phyloP scores from a whole-genome alignment of 768 basidiomycete species.

The Pisolithus albus region DNA sequence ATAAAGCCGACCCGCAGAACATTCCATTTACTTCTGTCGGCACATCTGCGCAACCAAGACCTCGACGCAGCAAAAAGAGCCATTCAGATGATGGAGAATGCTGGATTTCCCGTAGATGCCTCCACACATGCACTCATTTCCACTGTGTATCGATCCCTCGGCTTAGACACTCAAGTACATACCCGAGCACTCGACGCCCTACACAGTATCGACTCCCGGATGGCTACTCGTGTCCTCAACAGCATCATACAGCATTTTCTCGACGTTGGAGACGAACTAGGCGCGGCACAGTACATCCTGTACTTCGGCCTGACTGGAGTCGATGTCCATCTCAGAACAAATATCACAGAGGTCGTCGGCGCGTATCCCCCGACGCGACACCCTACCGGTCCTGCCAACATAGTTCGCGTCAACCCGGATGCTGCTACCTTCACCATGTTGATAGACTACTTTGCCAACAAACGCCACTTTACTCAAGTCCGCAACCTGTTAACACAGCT shows the following conservation, averaged over 20 bases:
- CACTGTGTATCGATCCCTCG: slow-evolving; percentile 52
- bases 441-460: slow-evolving; percentile 47
- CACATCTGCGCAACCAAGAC: slow-evolving; percentile 63
- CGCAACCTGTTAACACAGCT: slow-evolving; percentile 44
- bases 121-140: slow-evolving; percentile 57
- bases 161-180: slow-evolving; percentile 50
- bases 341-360: slow-evolving; percentile 29
- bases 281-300: slow-evolving; percentile 42
- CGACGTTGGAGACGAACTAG: slow-evolving; percentile 44
- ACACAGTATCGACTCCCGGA: slow-evolving; percentile 30
- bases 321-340: slow-evolving; percentile 12
- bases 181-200: slow-evolving; percentile 44
- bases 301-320: slow-evolving; percentile 36
- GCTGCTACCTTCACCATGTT: slow-evolving; percentile 57
- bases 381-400: neutral
- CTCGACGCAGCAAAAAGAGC: slow-evolving; percentile 46
- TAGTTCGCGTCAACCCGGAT: slow-evolving; percentile 35
- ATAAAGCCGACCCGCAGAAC: slow-evolving; percentile 53
- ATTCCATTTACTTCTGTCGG: slow-evolving; percentile 61
- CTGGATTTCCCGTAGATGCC: slow-evolving; percentile 47
- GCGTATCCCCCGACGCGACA: slow-evolving; percentile 6
- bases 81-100: slow-evolving; percentile 50
- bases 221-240: slow-evolving; percentile 58
- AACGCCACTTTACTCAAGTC: slow-evolving; percentile 39
- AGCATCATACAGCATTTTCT: slow-evolving; percentile 57